Evolutionary conservation across 768 basidiomycete species (phyloP), one percentile per base, ranked within the genome.

Genomic region (Scleroderma bovista): DNA sequence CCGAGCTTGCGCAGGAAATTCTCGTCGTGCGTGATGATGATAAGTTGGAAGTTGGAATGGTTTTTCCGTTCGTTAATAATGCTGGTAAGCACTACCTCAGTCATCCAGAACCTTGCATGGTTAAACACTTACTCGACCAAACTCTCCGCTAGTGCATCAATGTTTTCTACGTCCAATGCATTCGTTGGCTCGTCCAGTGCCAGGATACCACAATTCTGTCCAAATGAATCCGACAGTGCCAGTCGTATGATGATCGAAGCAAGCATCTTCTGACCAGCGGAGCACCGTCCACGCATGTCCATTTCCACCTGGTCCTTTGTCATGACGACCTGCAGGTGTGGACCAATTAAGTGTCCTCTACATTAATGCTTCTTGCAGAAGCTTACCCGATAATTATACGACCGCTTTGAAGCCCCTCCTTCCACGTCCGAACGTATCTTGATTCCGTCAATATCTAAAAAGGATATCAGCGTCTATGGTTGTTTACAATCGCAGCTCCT

Each of bases 211-310:
- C 96, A 98, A 58, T 95, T 96, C 65, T 93, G 90, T 3, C 93
- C 93, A 60, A 99, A 98, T 2, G 93, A 95, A 63, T 99, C 96
- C 6, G 95, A 95, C 23, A 99, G 76, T 3, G 96, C 96, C 32
- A 99, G 82, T 6, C 96, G 84, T 60, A 99, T 98, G 69, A 98
- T 92, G 68, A 98, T 97, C 19, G 91, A 94, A 10, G 95, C 96
- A 51, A 99, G 73, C 79, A 98, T 97, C 72, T 99, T 99, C 70
- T 99, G 96, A 0, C 96, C 96, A 1, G 96, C 96, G 15, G 90
- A 93, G 70, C 96, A 99, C 55, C 96, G 83, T 22, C 96, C 96
- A 50, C 96, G 84, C 96, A 99, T 99, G 69, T 98, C 96, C 89
- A 99, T 93, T 69, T 98, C 95, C 7, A 97, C 94, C 61, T 93